Evolutionary conservation across 495 filamentous ascomycete species (phyloP).

Genomic region (Pyrenula massariospora): DNA sequence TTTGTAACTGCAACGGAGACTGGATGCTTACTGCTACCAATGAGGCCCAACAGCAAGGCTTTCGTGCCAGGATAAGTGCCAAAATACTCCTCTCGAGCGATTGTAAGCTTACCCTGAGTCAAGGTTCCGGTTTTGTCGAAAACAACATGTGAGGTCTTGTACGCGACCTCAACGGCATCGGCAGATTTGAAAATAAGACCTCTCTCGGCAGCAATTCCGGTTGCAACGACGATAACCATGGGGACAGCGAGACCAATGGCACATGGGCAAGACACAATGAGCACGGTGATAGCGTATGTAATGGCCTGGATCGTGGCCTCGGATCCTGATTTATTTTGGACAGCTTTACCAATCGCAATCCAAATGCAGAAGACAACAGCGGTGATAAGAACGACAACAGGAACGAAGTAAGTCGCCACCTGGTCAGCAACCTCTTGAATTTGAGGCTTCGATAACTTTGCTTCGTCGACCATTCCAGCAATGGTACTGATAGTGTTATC

Average conservation of each 20-base stretch:
- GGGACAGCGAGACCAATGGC: constrained; percentile 87
- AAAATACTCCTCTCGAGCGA: constrained; percentile 55
- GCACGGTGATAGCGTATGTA: constrained; percentile 87
- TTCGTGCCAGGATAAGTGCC: constrained; percentile 82
- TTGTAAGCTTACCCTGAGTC: constrained; percentile 56
- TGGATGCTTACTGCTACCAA: constrained; percentile 49
- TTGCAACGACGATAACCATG: constrained; percentile 85
- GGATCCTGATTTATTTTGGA: constrained; percentile 51
- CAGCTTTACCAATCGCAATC: constrained; percentile 63
- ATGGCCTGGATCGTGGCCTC: constrained; percentile 69
- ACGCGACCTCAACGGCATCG: constrained; percentile 91
- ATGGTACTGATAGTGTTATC: constrained; percentile 88
- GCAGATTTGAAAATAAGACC: constrained; percentile 92
- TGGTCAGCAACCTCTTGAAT: constrained; percentile 80
- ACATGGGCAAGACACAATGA: constrained; percentile 91
- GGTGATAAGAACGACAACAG: constrained; percentile 68
- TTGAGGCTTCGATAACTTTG: constrained; percentile 76
- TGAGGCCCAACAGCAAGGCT: constrained; percentile 50
- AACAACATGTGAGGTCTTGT: constrained; percentile 70
- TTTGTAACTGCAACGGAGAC: constrained; percentile 47
- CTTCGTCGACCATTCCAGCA: constrained; percentile 79
- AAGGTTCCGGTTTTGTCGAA: constrained; percentile 96
- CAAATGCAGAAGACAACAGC: constrained; percentile 75
- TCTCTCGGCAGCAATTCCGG: constrained; percentile 73
- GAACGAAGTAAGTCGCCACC: constrained; percentile 86